Percentiles rank a stretch among this genome's conserved stretches.
Conservation (phyloP, 495 filamentous ascomycete genomes). For the Neurospora sp. region DNA sequence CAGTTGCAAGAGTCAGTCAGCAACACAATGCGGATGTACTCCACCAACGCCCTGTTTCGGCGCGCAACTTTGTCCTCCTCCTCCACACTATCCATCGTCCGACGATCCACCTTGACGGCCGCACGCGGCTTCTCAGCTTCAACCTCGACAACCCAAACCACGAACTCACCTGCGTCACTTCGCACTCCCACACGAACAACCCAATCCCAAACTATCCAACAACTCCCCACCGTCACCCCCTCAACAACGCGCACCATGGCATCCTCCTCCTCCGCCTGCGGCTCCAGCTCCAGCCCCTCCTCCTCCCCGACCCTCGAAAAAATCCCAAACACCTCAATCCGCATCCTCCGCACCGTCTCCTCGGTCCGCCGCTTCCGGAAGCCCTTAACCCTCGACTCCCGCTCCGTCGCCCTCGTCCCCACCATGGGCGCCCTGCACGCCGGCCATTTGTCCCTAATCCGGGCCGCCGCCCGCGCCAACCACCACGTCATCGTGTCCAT, state of each 20-base stretch:
- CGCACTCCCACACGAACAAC: neutral
- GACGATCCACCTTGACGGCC: slow-evolving; percentile 12
- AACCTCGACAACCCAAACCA: neutral
- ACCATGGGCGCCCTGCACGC: slow-evolving; percentile 96
- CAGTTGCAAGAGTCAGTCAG: neutral
- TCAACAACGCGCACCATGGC: slow-evolving; percentile 24
- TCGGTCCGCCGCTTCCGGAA: slow-evolving; percentile 62
- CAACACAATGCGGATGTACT: slow-evolving; percentile 9
- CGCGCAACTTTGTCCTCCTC: slow-evolving; percentile 4
- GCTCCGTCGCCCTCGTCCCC: slow-evolving; percentile 77
- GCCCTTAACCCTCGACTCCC: slow-evolving; percentile 53
- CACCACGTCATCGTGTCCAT: slow-evolving; percentile 78
- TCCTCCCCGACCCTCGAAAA: slow-evolving; percentile 21
- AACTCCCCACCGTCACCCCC: neutral
- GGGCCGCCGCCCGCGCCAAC: slow-evolving; percentile 74
- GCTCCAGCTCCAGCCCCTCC: neutral
- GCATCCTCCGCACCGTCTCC: slow-evolving; percentile 65
- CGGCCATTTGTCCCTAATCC: slow-evolving; percentile 77
- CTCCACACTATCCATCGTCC: neutral
- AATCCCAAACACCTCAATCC: slow-evolving; percentile 48
- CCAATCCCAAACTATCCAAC: neutral
- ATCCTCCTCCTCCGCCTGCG: slow-evolving; percentile 5
- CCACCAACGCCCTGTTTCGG: slow-evolving; percentile 18
- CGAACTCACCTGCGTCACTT: neutral
- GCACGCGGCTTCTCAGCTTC: slow-evolving; percentile 17